A percentile compares a stretch with the other conserved stretches of the same genome.
Evolutionary conservation across 116 monocot species (phyloP).

Genomic region (Papilionanthe hybrid): DNA sequence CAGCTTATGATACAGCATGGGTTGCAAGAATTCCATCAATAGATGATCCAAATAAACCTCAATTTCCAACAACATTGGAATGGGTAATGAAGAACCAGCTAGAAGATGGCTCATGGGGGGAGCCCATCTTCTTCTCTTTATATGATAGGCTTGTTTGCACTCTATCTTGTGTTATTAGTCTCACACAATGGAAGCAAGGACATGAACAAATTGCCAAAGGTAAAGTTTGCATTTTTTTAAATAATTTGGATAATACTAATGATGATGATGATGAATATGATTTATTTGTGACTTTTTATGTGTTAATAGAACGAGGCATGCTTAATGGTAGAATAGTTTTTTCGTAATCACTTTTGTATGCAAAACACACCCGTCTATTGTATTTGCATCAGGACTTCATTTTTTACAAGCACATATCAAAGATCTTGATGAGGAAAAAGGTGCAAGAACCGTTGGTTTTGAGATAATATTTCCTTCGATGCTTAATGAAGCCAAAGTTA

Average conservation of each 20-base stretch:
- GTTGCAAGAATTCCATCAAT: conserved; percentile 21
- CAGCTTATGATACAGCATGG: conserved; percentile 43
- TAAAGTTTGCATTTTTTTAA: neutral
- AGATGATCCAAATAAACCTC: conserved; percentile 8
- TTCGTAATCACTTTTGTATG: too few relatives aligned
- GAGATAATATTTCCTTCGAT: conserved; percentile 31
- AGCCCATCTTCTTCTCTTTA: conserved; percentile 15
- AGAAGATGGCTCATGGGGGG: conserved; percentile 18
- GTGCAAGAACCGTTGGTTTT: conserved; percentile 18
- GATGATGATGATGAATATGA: too few relatives aligned
- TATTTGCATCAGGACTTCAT: too few relatives aligned
- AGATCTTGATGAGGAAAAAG: conserved; percentile 6
- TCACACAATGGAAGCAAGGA: conserved; percentile 14
- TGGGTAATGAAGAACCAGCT: conserved; percentile 21
- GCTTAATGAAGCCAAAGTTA: conserved; percentile 23
- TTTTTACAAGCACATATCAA: too few relatives aligned
- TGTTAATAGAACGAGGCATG: too few relatives aligned
- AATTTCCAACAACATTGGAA: conserved; percentile 19
- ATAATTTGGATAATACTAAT: too few relatives aligned
- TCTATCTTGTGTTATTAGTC: conserved; percentile 22
- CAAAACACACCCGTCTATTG: too few relatives aligned
- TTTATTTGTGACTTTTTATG: too few relatives aligned
- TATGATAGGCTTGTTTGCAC: conserved; percentile 19
- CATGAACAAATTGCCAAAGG: conserved; percentile 12
- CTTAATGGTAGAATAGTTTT: too few relatives aligned